Conservation (phyloP, 257 asterid genomes). For the Phtheirospermum japonicum region DNA sequence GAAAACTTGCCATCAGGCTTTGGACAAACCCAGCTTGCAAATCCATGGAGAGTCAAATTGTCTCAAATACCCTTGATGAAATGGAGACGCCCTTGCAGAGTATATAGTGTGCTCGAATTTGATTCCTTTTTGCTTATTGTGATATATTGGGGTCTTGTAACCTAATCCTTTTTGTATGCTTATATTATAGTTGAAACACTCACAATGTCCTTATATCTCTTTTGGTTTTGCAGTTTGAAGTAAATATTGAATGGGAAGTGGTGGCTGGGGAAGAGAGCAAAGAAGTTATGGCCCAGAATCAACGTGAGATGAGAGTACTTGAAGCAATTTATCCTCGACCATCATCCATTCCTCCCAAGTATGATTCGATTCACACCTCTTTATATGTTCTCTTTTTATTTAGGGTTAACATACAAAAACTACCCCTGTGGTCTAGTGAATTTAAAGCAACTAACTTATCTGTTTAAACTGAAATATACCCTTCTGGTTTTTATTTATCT, state of each 20-base stretch:
- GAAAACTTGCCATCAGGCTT: conserved; percentile 78
- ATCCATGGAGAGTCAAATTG: conserved; percentile 43
- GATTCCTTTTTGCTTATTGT: background rate
- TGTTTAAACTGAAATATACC: background rate
- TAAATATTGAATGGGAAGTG: conserved; percentile 42
- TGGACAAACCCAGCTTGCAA: conserved; percentile 59
- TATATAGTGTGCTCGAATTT: conserved; percentile 9
- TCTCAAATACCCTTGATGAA: conserved; percentile 51
- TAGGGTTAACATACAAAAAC: background rate
- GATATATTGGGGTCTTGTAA: no score
- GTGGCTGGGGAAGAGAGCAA: conserved; percentile 62
- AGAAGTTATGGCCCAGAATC: conserved; percentile 38
- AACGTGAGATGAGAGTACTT: conserved; percentile 50
- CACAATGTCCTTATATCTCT: background rate
- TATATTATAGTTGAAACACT: background rate
- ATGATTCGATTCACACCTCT: conserved; percentile 15
- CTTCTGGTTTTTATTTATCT: background rate
- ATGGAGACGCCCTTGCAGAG: conserved; percentile 54
- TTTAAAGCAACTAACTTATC: background rate
- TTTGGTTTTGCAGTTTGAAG: conserved; percentile 39
- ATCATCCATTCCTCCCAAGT: conserved; percentile 68
- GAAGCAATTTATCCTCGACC: conserved; percentile 74
- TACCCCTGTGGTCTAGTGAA: background rate
- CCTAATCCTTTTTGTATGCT: no score
- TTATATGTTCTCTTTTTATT: background rate